Percentiles rank a stretch among this genome's conserved stretches.
phyloP scores from a whole-genome alignment of 2,329 filamentous ascomycete species.

The Ambrosiella beaveri region DNA sequence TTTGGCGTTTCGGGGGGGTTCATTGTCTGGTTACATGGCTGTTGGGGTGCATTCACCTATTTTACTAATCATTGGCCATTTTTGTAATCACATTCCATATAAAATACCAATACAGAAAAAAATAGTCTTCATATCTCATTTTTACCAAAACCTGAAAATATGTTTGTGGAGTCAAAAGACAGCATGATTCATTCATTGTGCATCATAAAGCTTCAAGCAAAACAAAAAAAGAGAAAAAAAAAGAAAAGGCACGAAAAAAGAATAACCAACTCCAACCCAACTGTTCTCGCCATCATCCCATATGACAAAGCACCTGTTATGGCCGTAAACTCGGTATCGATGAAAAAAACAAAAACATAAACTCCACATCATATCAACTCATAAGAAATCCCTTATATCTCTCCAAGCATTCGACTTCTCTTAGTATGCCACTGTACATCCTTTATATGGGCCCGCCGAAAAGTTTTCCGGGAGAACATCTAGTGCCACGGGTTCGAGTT shows the following conservation, averaged over 20 bases:
- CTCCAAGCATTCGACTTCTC: background rate
- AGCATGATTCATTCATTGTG: slow-evolving; percentile 1
- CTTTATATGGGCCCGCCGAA: background rate
- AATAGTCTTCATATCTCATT: no score
- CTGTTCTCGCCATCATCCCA: background rate
- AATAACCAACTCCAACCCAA: background rate
- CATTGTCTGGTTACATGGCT: background rate
- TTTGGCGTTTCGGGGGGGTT: background rate
- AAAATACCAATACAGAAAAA: no score
- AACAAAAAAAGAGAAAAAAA: background rate
- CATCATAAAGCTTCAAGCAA: background rate
- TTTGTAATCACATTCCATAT: background rate
- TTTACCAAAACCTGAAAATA: no score
- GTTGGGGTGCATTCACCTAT: background rate
- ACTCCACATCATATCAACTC: background rate
- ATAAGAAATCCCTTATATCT: background rate
- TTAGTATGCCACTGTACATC: no score
- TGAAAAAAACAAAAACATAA: background rate
- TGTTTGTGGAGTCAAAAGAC: background rate
- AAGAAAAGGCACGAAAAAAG: background rate
- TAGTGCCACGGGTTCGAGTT: slow-evolving; percentile 8
- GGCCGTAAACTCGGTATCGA: no score
- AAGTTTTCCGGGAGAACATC: background rate
- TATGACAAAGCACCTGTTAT: background rate
- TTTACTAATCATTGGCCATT: background rate